Base-by-base conservation (phyloP, 164 flowering plant species). In the Hamamelis virginiana region DNA sequence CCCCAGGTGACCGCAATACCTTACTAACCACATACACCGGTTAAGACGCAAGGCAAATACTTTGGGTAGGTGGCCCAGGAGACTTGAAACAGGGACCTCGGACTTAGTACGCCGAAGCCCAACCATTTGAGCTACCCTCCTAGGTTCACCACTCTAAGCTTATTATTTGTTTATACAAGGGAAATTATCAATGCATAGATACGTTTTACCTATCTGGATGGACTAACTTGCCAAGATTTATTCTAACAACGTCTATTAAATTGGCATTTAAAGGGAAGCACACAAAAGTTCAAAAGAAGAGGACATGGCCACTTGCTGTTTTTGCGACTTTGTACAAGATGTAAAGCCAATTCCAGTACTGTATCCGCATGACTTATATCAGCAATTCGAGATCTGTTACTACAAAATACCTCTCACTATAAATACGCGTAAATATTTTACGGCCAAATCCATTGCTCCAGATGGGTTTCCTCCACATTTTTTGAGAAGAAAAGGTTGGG, bases 271-370 rank as follows among this genome's bases (percentile, higher is more conserved):
- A 69, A 86, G 91, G 73, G 73, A 84, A 69, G 89, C 84, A 27
- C 74, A 65, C 65, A 72, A 78, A 14, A 69, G 77, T 55, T 85
- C 86, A 48, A 77, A 12, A 59, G 88, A 83, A 46, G 87, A 78
- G 53, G 88, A 83, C 21, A 71, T 62, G 76, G 46, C 19, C 12
- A 56, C 74, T 0, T 84, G 84, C 63, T 85, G 87, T 63, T 80
- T 80, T 73, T 64, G 71, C 56, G 57, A 38, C 19, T 57, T 4
- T 25, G 45, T n/a, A n/a, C 16, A 21, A 8, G 84, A 83, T 66
- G 71, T 67, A 10, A 75, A 76, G 47, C 82, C 87, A 26, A 74
- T 57, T 38, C 81, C 72, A 8, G n/a, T n/a, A n/a, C 68, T 87
- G 1, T 81, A 91, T 69, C 82, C 74, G 10, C 12, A 57, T 8